phyloP scores from a whole-genome alignment of 2,329 filamentous ascomycete genomes.

The Neonectria hederae region DNA sequence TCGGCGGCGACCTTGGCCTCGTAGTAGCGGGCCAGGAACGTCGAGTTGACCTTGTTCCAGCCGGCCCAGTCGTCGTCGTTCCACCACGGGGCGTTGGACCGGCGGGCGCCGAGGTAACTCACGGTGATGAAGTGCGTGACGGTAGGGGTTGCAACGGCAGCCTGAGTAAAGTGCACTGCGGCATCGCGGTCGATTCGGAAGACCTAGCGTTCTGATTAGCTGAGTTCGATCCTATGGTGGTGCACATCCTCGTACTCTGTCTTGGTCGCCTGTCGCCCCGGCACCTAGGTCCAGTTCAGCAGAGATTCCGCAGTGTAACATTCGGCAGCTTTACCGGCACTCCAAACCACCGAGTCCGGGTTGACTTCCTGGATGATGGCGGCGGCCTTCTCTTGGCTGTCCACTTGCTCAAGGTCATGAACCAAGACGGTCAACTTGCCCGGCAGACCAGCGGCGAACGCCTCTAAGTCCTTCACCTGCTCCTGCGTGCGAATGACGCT shows the following conservation, averaged over 20 bases:
- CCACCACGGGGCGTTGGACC: constrained; percentile 61
- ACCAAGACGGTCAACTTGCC: constrained; percentile 72
- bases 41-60: constrained; percentile 49
- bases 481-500: constrained; percentile 75
- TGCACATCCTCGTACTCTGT: constrained; percentile 29
- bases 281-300: constrained; percentile 31
- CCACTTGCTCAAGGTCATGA: constrained; percentile 72
- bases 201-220: constrained; percentile 33
- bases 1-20: constrained; percentile 66
- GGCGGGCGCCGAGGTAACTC: constrained; percentile 64
- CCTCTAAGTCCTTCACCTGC: constrained; percentile 69
- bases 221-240: background rate
- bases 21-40: constrained; percentile 59
- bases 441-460: constrained; percentile 61
- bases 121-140: constrained; percentile 69
- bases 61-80: constrained; percentile 54
- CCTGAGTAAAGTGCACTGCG: constrained; percentile 36
- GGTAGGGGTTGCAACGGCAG: constrained; percentile 34
- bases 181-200: constrained; percentile 41
- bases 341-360: constrained; percentile 72
- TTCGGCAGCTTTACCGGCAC: constrained; percentile 53
- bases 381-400: constrained; percentile 62
- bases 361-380: constrained; percentile 65
- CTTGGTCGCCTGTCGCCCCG: constrained; percentile 53
- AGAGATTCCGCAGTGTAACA: background rate